These are phyloP conservation scores for Stachybotrys chlorohalonatus DNA, from an alignment of 2,329 filamentous ascomycete genomes.

Conservation along the genomic window DNA sequence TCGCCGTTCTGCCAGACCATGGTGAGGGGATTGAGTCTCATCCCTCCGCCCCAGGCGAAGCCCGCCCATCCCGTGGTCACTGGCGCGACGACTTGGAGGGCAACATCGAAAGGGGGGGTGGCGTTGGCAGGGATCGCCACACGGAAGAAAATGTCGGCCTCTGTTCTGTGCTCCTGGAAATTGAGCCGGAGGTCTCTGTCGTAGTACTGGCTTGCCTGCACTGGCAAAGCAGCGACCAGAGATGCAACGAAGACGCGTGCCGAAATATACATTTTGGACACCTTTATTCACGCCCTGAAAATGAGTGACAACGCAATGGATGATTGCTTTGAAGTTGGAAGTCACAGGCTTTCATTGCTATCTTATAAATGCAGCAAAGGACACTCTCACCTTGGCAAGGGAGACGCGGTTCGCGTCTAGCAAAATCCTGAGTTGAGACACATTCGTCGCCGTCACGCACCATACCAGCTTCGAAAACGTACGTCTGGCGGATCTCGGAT, in stretches of 20 bases:
- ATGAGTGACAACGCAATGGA: neutral
- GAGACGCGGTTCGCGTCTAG: neutral
- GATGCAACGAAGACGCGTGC: neutral
- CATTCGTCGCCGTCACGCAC: neutral
- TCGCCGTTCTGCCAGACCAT: constrained; percentile 7
- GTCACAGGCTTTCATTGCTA: neutral
- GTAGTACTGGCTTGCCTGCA: neutral
- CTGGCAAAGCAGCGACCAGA: neutral
- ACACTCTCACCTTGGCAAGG: neutral
- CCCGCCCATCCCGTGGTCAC: constrained; percentile 9
- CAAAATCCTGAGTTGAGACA: neutral
- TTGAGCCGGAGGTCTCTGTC: constrained; percentile 1
- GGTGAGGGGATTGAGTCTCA: constrained; percentile 8
- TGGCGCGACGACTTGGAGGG: constrained; percentile 9
- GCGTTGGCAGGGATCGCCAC: constrained; percentile 6
- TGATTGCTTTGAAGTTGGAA: neutral
- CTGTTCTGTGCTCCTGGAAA: neutral
- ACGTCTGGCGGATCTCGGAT: no score
- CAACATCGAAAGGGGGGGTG: constrained; percentile 7
- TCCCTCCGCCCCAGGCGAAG: constrained; percentile 10
- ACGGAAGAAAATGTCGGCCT: constrained; percentile 3
- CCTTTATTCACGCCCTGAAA: neutral
- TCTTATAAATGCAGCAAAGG: neutral
- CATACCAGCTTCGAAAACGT: neutral
- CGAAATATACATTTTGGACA: neutral